phyloP scores from a whole-genome alignment of 2,329 filamentous ascomycete genomes.

The Fusarium papillatum region DNA sequence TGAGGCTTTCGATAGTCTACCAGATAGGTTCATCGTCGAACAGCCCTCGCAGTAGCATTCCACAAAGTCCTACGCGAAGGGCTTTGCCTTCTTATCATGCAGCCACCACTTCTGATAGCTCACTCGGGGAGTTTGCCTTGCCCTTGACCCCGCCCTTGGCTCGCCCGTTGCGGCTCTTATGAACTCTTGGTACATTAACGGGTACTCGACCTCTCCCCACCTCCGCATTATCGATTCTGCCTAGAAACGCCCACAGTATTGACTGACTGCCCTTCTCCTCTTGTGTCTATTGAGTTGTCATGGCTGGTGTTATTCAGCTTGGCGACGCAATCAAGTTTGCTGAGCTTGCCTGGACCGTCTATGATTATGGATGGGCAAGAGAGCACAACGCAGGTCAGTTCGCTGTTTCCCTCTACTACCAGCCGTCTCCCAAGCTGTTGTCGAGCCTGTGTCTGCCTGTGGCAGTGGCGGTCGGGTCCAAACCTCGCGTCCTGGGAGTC shows the following conservation, averaged over 20 bases:
- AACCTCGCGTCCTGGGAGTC: not conserved
- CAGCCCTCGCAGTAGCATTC: not conserved
- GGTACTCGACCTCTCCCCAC: not conserved
- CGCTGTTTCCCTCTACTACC: not conserved
- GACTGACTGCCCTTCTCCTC: not conserved
- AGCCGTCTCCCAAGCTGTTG: not conserved
- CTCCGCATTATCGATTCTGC: not conserved
- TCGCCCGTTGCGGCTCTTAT: not conserved
- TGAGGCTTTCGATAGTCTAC: not conserved
- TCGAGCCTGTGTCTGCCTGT: too few species aligned
- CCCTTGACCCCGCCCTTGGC: not conserved
- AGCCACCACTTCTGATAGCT: not conserved
- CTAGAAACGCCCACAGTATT: not conserved
- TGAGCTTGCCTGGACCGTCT: not conserved
- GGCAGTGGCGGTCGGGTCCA: not conserved
- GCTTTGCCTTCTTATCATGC: not conserved
- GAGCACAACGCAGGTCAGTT: not conserved
- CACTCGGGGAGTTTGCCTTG: not conserved
- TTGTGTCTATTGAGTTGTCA: not conserved
- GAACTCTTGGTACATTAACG: not conserved
- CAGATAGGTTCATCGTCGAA: not conserved
- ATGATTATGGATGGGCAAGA: not conserved
- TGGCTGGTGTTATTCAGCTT: not conserved
- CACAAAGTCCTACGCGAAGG: not conserved
- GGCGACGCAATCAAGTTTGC: not conserved